Evolutionary conservation across 2,329 filamentous ascomycete species (phyloP).

Genomic region (Fulvia fulva): DNA sequence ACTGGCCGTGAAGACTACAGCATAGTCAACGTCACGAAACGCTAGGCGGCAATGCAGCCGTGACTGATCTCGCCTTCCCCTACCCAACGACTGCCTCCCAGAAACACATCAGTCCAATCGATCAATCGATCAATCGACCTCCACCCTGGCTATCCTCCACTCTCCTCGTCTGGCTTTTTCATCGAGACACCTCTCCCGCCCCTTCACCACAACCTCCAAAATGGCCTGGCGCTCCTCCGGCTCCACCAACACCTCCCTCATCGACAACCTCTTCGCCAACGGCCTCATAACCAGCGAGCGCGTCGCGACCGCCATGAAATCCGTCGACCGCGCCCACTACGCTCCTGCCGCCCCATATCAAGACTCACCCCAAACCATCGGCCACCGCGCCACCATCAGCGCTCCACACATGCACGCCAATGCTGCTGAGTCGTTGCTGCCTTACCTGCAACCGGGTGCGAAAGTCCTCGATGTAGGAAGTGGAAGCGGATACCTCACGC

Average conservation of each 20-base stretch:
- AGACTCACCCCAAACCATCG: conserved; percentile 67
- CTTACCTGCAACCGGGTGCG: conserved; percentile 51
- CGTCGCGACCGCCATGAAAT: conserved; percentile 76
- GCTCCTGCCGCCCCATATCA: conserved; percentile 67
- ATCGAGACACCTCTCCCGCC: neutral
- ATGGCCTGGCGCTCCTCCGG: conserved; percentile 90
- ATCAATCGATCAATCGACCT: neutral
- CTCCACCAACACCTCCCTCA: conserved; percentile 65
- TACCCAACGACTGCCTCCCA: neutral
- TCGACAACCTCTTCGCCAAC: conserved; percentile 71
- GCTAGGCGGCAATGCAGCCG: neutral
- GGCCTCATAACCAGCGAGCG: conserved; percentile 67
- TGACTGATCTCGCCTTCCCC: too few species aligned
- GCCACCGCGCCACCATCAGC: conserved; percentile 64
- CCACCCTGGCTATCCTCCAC: neutral
- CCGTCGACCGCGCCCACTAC: conserved; percentile 84
- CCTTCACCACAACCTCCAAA: neutral
- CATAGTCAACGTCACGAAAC: neutral
- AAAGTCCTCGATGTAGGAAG: conserved; percentile 48
- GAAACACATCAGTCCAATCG: neutral
- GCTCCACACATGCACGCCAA: conserved; percentile 70
- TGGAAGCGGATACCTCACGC: conserved; percentile 70
- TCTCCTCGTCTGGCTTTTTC: neutral
- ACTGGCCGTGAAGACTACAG: neutral
- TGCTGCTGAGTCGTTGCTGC: conserved; percentile 60